These are phyloP conservation scores for Incumbomyces delicatus DNA, from an alignment of 2,329 filamentous ascomycete genomes.

Conservation along the genomic window DNA sequence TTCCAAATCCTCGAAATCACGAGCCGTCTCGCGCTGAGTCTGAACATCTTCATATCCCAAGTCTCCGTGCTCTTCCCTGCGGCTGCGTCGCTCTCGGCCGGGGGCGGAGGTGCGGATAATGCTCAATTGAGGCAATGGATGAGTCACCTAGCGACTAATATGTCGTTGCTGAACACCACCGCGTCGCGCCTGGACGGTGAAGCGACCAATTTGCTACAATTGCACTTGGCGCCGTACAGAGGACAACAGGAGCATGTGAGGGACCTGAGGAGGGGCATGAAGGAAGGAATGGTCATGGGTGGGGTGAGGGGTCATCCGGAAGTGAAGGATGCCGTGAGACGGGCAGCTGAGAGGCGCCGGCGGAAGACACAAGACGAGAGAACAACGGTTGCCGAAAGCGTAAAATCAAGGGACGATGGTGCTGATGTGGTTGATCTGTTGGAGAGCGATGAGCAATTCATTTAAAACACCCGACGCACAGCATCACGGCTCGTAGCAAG, in stretches of 20 bases:
- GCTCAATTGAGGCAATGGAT: constrained; percentile 23
- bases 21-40: constrained; percentile 64
- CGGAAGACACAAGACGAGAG: background rate
- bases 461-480: background rate
- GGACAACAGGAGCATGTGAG: constrained; percentile 57
- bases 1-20: constrained; percentile 73
- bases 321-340: constrained; percentile 68
- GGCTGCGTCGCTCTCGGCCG: background rate
- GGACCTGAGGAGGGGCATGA: constrained; percentile 61
- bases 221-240: constrained; percentile 73
- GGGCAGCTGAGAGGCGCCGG: constrained; percentile 31
- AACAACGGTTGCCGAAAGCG: background rate
- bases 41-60: constrained; percentile 76
- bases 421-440: constrained; percentile 7
- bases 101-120: constrained; percentile 12
- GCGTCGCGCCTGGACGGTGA: constrained; percentile 58
- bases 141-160: constrained; percentile 53
- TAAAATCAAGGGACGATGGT: background rate
- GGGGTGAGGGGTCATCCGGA: constrained; percentile 70
- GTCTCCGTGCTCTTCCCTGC: constrained; percentile 35
- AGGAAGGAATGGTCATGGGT: constrained; percentile 81
- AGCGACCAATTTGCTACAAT: constrained; percentile 56
- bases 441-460: constrained; percentile 3
- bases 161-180: constrained; percentile 54
- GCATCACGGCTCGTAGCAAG: too few species aligned